Percentiles rank a stretch among this genome's conserved stretches.
Evolutionary conservation across 441 rosid species (phyloP).

Genomic region (Eutrema salsugineum): DNA sequence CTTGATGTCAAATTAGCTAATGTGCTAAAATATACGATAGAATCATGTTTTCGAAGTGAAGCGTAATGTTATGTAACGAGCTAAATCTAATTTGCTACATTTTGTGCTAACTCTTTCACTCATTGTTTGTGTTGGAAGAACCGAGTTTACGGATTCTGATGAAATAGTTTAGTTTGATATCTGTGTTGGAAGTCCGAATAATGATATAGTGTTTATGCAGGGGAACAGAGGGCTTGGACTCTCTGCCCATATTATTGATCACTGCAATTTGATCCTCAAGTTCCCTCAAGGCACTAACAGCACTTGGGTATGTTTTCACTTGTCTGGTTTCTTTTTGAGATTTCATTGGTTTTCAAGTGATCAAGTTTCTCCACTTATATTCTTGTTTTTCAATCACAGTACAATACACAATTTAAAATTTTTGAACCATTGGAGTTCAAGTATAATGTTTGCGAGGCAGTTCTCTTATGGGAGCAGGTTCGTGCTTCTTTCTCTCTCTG

Average conservation of each 20-base stretch:
- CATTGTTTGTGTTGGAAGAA: neutral
- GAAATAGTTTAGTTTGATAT: neutral
- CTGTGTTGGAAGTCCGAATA: neutral
- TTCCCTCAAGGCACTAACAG: constrained; percentile 96
- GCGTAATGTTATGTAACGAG: neutral
- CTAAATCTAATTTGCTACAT: neutral
- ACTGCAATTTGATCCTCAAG: constrained; percentile 79
- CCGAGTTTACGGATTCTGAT: neutral
- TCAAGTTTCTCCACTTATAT: neutral
- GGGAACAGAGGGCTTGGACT: constrained; percentile 92
- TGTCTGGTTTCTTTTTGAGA: constrained; percentile 4
- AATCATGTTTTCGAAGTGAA: constrained; percentile 5
- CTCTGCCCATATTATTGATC: constrained; percentile 62
- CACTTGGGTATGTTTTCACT: constrained; percentile 68
- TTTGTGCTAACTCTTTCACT: neutral
- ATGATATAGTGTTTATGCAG: constrained; percentile 34
- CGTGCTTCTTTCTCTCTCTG: constrained; percentile 7
- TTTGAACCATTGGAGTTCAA: constrained; percentile 88
- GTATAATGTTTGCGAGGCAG: constrained; percentile 84
- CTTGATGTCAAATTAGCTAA: neutral
- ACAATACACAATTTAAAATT: constrained; percentile 78
- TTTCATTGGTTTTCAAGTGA: neutral
- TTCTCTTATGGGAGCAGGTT: constrained; percentile 98
- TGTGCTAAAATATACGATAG: neutral
- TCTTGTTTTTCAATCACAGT: constrained; percentile 44